Percentiles rank a stretch among this genome's conserved stretches.
phyloP scores from a whole-genome alignment of 2,329 filamentous ascomycete genomes.

The Clonostachys rosea region DNA sequence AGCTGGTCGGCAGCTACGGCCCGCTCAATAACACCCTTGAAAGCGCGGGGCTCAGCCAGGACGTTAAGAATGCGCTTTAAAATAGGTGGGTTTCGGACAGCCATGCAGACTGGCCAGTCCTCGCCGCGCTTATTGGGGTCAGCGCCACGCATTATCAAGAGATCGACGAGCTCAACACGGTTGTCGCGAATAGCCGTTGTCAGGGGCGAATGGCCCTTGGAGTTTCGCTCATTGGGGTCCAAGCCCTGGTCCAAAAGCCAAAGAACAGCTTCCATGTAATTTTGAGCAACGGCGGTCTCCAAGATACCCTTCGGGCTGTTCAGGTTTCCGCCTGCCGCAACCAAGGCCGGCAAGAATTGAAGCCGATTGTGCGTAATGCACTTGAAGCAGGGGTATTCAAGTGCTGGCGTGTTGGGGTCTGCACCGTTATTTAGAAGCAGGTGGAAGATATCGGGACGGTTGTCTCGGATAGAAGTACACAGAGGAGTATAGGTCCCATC shows the following conservation, averaged over 20 bases:
- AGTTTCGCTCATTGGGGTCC: slow-evolving; percentile 53
- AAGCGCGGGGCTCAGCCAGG: slow-evolving; percentile 53
- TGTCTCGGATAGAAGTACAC: slow-evolving; percentile 64
- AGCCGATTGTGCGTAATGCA: slow-evolving; percentile 62
- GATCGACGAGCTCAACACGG: slow-evolving; percentile 52
- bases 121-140: slow-evolving; percentile 59
- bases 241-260: slow-evolving; percentile 58
- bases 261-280: slow-evolving; percentile 55
- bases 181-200: slow-evolving; percentile 63
- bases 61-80: slow-evolving; percentile 53
- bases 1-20: slow-evolving; percentile 63
- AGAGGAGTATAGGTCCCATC: slow-evolving; percentile 65
- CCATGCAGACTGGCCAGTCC: slow-evolving; percentile 69
- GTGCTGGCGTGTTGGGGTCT: slow-evolving; percentile 57
- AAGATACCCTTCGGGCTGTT: slow-evolving; percentile 59
- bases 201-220: slow-evolving; percentile 55
- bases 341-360: slow-evolving; percentile 54
- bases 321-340: slow-evolving; percentile 56
- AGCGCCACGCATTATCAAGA: slow-evolving; percentile 52
- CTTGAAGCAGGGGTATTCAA: slow-evolving; percentile 64
- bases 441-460: slow-evolving; percentile 55
- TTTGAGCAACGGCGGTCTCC: slow-evolving; percentile 57
- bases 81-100: slow-evolving; percentile 55
- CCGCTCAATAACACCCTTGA: slow-evolving; percentile 64
- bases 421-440: slow-evolving; percentile 53